phyloP scores from a whole-genome alignment of 2,329 filamentous ascomycete genomes.

The Tolypocladium pustulatum region DNA sequence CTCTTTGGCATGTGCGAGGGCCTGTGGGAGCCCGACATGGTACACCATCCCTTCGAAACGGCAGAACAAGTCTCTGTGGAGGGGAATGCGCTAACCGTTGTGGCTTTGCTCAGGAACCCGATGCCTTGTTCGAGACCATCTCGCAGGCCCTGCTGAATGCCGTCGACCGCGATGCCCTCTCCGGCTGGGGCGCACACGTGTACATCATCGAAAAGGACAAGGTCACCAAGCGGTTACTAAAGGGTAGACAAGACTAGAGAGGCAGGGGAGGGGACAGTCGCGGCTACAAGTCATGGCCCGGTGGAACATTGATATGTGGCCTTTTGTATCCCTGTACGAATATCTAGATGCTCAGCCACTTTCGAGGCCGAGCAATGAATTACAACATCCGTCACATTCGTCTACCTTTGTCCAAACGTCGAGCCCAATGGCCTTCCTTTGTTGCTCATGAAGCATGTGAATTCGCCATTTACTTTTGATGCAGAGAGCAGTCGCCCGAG shows the following conservation, averaged over 20 bases:
- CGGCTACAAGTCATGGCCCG: slow-evolving; percentile 7
- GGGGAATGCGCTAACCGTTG: not conserved
- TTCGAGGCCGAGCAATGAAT: slow-evolving; percentile 1
- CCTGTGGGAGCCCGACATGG: slow-evolving; percentile 94
- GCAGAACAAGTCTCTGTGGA: too few relatives aligned
- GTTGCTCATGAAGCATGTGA: not conserved
- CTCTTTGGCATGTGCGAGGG: slow-evolving; percentile 98
- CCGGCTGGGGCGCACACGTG: slow-evolving; percentile 96
- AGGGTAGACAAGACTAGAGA: slow-evolving; percentile 87
- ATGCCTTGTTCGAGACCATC: slow-evolving; percentile 96
- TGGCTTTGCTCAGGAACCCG: slow-evolving; percentile 51
- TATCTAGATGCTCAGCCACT: slow-evolving; percentile 8
- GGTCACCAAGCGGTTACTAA: slow-evolving; percentile 96
- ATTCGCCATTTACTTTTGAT: not conserved
- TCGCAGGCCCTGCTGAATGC: slow-evolving; percentile 93
- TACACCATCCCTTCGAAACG: slow-evolving; percentile 31
- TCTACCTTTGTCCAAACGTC: not conserved
- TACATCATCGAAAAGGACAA: slow-evolving; percentile 99
- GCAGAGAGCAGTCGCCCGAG: not conserved
- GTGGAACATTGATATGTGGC: not conserved
- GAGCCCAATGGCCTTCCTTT: not conserved
- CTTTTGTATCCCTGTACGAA: slow-evolving; percentile 6
- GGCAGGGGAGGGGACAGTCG: not conserved
- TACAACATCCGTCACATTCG: not conserved
- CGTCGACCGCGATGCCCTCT: slow-evolving; percentile 91